Conservation (phyloP, 2,329 filamentous ascomycete species). For the Zasmidium citrigriseum region DNA sequence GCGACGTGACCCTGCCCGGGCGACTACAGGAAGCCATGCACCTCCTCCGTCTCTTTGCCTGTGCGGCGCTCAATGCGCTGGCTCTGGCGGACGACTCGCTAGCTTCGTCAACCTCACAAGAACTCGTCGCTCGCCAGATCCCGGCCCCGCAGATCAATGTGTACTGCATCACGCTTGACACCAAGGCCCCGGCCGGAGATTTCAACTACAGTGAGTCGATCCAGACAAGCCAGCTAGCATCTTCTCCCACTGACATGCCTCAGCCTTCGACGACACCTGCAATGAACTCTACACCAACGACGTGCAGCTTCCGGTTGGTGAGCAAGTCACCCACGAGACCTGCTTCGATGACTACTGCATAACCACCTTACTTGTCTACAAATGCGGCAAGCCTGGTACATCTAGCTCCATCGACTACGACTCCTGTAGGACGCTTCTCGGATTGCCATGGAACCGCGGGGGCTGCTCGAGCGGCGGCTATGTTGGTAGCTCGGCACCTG, state of each 20-base stretch:
- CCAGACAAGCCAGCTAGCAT: neutral
- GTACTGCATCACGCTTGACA: conserved; percentile 1
- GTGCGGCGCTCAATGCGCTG: neutral
- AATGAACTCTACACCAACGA: neutral
- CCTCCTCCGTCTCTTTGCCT: neutral
- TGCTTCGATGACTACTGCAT: conserved; percentile 2
- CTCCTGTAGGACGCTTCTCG: neutral
- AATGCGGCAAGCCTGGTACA: neutral
- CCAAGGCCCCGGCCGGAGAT: neutral
- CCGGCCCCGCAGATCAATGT: neutral
- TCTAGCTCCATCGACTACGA: neutral
- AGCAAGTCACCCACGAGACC: neutral
- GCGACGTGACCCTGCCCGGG: neutral
- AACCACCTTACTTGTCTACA: neutral
- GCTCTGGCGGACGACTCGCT: neutral
- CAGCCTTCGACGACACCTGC: conserved; percentile 3
- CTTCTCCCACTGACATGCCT: neutral
- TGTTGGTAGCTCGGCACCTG: neutral
- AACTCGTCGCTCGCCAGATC: neutral
- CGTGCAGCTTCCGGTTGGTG: neutral
- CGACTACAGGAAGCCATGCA: neutral
- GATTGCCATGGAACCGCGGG: neutral
- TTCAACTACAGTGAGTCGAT: neutral
- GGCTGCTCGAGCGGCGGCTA: conserved; percentile 4
- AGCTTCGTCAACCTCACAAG: neutral